A percentile compares a stretch with the other conserved stretches of the same genome.
Evolutionary conservation across 1,139 yeast species (phyloP).

Genomic region (Meyerozyma smithsonii): DNA sequence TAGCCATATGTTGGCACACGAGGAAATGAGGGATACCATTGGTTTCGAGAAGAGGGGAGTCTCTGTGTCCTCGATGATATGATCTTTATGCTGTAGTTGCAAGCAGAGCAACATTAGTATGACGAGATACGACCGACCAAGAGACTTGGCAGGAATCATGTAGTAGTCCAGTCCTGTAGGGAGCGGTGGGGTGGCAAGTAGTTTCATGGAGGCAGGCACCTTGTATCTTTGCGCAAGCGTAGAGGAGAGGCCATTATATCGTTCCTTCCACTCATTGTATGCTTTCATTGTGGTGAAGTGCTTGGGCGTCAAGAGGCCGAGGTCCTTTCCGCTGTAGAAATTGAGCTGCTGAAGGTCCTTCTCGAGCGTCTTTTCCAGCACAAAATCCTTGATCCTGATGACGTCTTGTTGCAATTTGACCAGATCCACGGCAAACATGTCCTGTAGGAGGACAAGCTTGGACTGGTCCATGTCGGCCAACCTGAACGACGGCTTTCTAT

Average conservation of each 20-base stretch:
- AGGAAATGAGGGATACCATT: conserved; percentile 35
- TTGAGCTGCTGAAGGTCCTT: conserved; percentile 41
- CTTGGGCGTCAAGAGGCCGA: conserved; percentile 34
- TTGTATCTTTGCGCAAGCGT: conserved; percentile 36
- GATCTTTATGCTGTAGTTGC: conserved; percentile 17
- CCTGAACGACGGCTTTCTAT: conserved; percentile 43
- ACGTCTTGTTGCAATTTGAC: conserved; percentile 48
- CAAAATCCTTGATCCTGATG: conserved; percentile 33
- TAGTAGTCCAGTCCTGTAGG: conserved; percentile 33
- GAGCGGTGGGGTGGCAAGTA: conserved; percentile 24
- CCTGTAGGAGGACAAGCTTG: conserved; percentile 31
- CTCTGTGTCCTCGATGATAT: conserved; percentile 12
- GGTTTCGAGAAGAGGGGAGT: conserved; percentile 34
- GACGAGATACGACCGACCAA: conserved; percentile 26
- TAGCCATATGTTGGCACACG: conserved; percentile 59
- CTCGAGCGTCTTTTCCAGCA: conserved; percentile 40
- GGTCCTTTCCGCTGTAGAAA: conserved; percentile 36
- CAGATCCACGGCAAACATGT: conserved; percentile 38
- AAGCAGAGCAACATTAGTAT: conserved; percentile 26
- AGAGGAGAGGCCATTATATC: conserved; percentile 37
- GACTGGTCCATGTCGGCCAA: conserved; percentile 45
- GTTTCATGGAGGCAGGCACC: conserved; percentile 30
- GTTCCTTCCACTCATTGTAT: conserved; percentile 50
- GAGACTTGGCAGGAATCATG: conserved; percentile 38
- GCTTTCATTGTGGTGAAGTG: conserved; percentile 38